Conservation (phyloP, 306 rosid species). For the Sophora flavescens region DNA sequence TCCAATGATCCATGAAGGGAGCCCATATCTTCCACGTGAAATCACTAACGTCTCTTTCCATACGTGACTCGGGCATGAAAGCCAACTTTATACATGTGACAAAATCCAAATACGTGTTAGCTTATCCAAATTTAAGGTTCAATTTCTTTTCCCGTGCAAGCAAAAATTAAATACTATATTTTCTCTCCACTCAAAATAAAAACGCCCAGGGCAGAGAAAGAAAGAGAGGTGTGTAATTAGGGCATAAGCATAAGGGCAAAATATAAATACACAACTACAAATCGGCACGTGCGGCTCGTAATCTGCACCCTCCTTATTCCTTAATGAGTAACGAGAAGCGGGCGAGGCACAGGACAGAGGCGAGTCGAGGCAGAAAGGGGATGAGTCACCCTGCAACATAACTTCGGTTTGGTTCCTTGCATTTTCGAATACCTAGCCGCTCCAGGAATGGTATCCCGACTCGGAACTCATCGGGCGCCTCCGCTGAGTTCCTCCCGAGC, state of each 20-base stretch:
- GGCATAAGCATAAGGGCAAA: too few species aligned
- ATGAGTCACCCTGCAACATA: constrained; percentile 34
- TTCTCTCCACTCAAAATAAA: too few species aligned
- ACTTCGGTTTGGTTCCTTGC: constrained; percentile 26
- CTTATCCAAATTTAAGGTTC: too few species aligned
- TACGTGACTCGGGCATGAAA: constrained; percentile 22
- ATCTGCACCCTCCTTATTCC: constrained; percentile 33
- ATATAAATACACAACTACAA: too few species aligned
- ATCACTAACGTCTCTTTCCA: constrained; percentile 27
- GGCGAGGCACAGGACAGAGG: constrained; percentile 6
- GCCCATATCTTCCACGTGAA: constrained; percentile 1
- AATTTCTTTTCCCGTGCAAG: too few species aligned
- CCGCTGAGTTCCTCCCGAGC: constrained; percentile 72
- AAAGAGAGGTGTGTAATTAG: too few species aligned
- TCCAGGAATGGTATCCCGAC: constrained; percentile 71
- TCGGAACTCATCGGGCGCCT: constrained; percentile 81
- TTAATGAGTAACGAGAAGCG: constrained; percentile 52
- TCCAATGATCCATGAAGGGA: background rate
- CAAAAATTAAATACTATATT: too few species aligned
- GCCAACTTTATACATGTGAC: too few species aligned
- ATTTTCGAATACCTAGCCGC: background rate
- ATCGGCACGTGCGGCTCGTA: constrained; percentile 54
- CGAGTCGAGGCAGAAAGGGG: too few species aligned
- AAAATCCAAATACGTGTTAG: too few species aligned
- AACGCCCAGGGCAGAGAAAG: too few species aligned